These are phyloP conservation scores for Nicotiana tabacum DNA, from an alignment of 257 asterid species.

Conservation along the genomic window DNA sequence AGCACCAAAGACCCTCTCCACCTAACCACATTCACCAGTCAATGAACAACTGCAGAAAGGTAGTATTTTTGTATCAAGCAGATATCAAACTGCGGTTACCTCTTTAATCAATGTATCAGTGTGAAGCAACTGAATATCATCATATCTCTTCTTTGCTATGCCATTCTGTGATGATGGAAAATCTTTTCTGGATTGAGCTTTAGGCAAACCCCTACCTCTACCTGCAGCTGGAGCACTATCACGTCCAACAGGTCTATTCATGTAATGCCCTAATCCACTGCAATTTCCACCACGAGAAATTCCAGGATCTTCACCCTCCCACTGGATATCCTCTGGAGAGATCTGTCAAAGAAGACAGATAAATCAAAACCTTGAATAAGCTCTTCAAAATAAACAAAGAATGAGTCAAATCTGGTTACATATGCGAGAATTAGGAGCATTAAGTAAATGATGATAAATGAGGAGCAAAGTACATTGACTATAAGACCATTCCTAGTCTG, in stretches of 20 bases:
- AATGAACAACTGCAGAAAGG: slow-evolving; percentile 4
- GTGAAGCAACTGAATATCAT: slow-evolving; percentile 67
- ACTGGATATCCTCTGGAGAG: slow-evolving; percentile 16
- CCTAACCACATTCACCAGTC: slow-evolving; percentile 35
- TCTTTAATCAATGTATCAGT: slow-evolving; percentile 76
- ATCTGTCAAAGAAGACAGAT: slow-evolving; percentile 32
- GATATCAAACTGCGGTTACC: slow-evolving; percentile 31
- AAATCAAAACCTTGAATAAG: not conserved
- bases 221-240: slow-evolving; percentile 60
- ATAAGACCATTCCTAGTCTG: too few relatives aligned
- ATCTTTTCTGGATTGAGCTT: slow-evolving; percentile 62
- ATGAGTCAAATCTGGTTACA: too few relatives aligned
- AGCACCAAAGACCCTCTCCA: slow-evolving; percentile 65
- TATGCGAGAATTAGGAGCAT: too few relatives aligned
- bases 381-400: not conserved
- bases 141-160: slow-evolving; percentile 58
- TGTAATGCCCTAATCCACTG: slow-evolving; percentile 39
- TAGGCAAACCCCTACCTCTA: slow-evolving; percentile 70
- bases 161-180: slow-evolving; percentile 68
- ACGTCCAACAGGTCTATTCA: slow-evolving; percentile 57
- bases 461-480: too few relatives aligned
- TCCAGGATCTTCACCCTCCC: too few relatives aligned
- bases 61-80: not conserved
- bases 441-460: too few relatives aligned
- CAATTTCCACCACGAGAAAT: too few relatives aligned